These are phyloP conservation scores for Eudorina sp. DNA, from an alignment of 139 green algal genomes.

Conservation along the genomic window DNA sequence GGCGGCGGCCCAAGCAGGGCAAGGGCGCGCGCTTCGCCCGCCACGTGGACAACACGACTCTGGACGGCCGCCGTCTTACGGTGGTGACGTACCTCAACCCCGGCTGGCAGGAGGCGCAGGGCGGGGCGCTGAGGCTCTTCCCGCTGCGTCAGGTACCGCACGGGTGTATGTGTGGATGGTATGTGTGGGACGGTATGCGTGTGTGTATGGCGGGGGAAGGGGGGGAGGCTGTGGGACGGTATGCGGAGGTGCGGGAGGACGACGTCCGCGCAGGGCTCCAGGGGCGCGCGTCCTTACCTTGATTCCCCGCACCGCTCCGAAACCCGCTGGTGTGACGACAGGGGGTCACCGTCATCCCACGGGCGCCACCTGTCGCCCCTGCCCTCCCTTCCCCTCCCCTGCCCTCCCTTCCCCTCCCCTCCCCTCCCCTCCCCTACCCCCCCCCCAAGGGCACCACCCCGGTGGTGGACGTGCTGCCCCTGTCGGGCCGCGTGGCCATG, in stretches of 20 bases:
- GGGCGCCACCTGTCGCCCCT: too few species aligned
- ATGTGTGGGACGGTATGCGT: background rate
- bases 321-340: too few species aligned
- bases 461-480: slow-evolving; percentile 58
- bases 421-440: background rate
- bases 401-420: background rate
- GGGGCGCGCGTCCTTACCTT: too few species aligned
- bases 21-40: slow-evolving; percentile 57
- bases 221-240: background rate
- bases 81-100: slow-evolving; percentile 72
- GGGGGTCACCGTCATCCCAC: too few species aligned
- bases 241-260: background rate
- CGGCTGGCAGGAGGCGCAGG: slow-evolving; percentile 47
- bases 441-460: background rate
- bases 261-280: too few species aligned
- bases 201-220: background rate
- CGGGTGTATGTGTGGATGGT: background rate
- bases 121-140: slow-evolving; percentile 62
- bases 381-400: background rate
- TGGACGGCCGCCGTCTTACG: slow-evolving; percentile 63
- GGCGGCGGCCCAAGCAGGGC: too few species aligned
- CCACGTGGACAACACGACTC: slow-evolving; percentile 73
- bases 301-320: too few species aligned
- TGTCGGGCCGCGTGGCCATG: slow-evolving; percentile 61
- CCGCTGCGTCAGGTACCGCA: slow-evolving; percentile 4